Evolutionary conservation across 495 filamentous ascomycete genomes (phyloP).

Genomic region (Lepraria neglecta): DNA sequence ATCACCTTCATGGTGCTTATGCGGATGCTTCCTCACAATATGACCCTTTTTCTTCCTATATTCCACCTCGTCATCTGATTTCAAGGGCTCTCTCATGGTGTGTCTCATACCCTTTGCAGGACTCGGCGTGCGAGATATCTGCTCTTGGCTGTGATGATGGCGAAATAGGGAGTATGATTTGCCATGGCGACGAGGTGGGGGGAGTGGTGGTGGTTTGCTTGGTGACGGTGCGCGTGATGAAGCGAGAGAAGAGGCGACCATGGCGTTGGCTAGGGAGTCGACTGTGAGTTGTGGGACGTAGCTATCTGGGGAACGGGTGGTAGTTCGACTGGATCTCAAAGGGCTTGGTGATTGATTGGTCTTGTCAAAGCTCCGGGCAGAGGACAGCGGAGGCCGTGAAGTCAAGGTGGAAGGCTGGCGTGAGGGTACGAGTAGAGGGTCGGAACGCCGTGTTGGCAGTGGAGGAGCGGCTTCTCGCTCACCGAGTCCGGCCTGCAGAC

Average conservation of each 20-base stretch:
- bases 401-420: background rate
- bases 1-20: conserved; percentile 85
- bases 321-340: conserved; percentile 9
- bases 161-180: conserved; percentile 41
- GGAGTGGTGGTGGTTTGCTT: conserved; percentile 36
- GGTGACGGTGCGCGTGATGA: conserved; percentile 59
- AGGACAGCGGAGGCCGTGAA: conserved; percentile 10
- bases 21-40: conserved; percentile 58
- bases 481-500: background rate
- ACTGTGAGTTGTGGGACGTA: conserved; percentile 34
- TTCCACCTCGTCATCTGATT: conserved; percentile 52
- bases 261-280: conserved; percentile 62
- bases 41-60: conserved; percentile 38
- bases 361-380: conserved; percentile 2
- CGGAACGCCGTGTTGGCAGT: background rate
- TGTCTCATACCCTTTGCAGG: conserved; percentile 57
- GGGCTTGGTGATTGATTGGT: background rate
- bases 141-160: conserved; percentile 32
- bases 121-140: conserved; percentile 46
- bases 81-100: conserved; percentile 62
- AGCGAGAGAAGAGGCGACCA: conserved; percentile 78
- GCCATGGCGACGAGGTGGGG: conserved; percentile 44
- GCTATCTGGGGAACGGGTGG: conserved; percentile 13
- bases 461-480: background rate
- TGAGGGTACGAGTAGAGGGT: background rate